phyloP scores from a whole-genome alignment of 1,284 basidiomycete genomes.

The Cronartium quercuum region DNA sequence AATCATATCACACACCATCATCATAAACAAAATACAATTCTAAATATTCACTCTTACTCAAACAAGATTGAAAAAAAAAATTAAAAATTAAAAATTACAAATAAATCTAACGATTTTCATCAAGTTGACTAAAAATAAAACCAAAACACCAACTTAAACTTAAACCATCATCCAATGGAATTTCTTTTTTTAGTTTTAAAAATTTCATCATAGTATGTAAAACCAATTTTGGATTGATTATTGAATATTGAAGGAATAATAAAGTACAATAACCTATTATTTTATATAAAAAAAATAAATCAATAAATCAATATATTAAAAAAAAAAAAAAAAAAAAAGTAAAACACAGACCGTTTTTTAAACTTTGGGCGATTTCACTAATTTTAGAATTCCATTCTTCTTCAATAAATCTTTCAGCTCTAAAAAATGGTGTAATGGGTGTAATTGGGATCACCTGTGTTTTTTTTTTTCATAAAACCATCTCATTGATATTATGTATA shows the following conservation, averaged over 20 bases:
- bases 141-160: conserved; percentile 37
- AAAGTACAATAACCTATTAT: conserved; percentile 33
- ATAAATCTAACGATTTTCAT: background rate
- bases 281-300: background rate
- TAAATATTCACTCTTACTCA: no score
- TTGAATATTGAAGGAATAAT: conserved; percentile 28
- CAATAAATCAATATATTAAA: background rate
- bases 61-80: no score
- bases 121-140: conserved; percentile 34
- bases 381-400: conserved; percentile 31
- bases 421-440: conserved; percentile 23
- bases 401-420: conserved; percentile 17
- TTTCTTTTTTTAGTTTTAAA: background rate
- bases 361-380: conserved; percentile 25
- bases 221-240: conserved; percentile 23
- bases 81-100: no score
- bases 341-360: conserved; percentile 32
- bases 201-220: conserved; percentile 1
- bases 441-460: conserved; percentile 35
- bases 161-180: conserved; percentile 32
- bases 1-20: no score
- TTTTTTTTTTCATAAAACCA: background rate
- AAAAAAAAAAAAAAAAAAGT: background rate
- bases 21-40: no score
- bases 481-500: no score